These are phyloP conservation scores for Cephalotrichum gorgonifer DNA, from an alignment of 2,329 filamentous ascomycete species.

Conservation along the genomic window DNA sequence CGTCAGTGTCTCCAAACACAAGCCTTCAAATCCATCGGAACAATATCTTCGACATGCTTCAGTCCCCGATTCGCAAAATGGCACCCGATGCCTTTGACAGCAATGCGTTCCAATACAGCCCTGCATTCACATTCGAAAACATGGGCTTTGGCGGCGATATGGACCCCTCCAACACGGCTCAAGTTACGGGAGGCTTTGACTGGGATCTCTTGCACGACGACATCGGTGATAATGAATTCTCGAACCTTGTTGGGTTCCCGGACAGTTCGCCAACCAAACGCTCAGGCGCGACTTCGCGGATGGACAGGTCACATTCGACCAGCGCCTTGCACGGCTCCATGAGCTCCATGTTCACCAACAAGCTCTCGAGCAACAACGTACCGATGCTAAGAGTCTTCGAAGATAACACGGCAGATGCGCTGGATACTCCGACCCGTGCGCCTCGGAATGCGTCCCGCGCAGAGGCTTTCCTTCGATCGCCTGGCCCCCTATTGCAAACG, in stretches of 20 bases:
- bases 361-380: neutral
- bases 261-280: constrained; percentile 59
- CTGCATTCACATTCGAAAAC: too few relatives aligned
- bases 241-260: constrained; percentile 25
- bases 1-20: constrained; percentile 85
- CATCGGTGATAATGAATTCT: constrained; percentile 20
- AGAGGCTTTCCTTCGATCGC: neutral
- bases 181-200: too few relatives aligned
- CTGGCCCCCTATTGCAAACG: neutral
- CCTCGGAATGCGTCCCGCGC: neutral
- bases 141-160: too few relatives aligned
- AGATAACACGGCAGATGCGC: constrained; percentile 2
- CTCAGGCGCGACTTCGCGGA: constrained; percentile 45
- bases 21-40: constrained; percentile 83
- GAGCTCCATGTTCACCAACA: constrained; percentile 30
- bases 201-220: neutral
- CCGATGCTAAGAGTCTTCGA: constrained; percentile 8
- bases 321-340: constrained; percentile 46
- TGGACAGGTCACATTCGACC: constrained; percentile 54
- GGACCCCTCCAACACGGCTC: too few relatives aligned
- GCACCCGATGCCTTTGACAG: constrained; percentile 22
- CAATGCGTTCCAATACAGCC: constrained; percentile 41
- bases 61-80: constrained; percentile 26
- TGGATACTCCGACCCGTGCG: constrained; percentile 7
- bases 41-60: constrained; percentile 69